These are phyloP conservation scores for Aphanocladium album DNA, from an alignment of 2,329 filamentous ascomycete species.

Conservation along the genomic window DNA sequence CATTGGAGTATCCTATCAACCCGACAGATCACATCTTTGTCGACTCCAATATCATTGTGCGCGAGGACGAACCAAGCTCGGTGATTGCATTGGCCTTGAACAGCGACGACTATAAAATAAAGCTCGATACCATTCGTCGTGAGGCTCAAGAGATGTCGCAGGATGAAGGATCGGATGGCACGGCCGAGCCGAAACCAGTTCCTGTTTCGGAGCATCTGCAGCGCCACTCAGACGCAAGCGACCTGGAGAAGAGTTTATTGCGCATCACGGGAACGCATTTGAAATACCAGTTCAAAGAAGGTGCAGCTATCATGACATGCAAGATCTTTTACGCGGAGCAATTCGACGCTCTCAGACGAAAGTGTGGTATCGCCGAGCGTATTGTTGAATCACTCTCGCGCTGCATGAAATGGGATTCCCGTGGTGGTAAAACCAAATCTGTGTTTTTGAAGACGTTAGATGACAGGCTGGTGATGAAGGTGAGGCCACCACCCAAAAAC, in stretches of 20 bases:
- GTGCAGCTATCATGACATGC: slow-evolving; percentile 90
- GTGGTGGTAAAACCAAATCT: slow-evolving; percentile 95
- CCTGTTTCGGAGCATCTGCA: slow-evolving; percentile 33
- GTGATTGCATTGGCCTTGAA: slow-evolving; percentile 89
- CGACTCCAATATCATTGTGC: slow-evolving; percentile 93
- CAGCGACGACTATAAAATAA: slow-evolving; percentile 79
- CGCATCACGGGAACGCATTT: slow-evolving; percentile 85
- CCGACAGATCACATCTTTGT: slow-evolving; percentile 91
- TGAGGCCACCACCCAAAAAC: slow-evolving; percentile 18
- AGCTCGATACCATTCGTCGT: slow-evolving; percentile 63
- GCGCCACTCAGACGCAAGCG: slow-evolving; percentile 54
- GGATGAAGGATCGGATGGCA: slow-evolving; percentile 26
- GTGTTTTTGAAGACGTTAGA: slow-evolving; percentile 96
- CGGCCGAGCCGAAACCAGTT: slow-evolving; percentile 25
- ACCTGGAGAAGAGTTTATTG: slow-evolving; percentile 79
- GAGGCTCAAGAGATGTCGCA: slow-evolving; percentile 41
- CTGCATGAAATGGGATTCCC: slow-evolving; percentile 96
- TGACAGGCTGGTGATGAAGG: slow-evolving; percentile 86
- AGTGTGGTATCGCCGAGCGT: slow-evolving; percentile 87
- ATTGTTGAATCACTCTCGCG: slow-evolving; percentile 93
- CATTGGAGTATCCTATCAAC: slow-evolving; percentile 85
- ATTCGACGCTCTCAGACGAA: slow-evolving; percentile 88
- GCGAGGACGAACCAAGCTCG: slow-evolving; percentile 95
- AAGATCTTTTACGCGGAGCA: slow-evolving; percentile 99
- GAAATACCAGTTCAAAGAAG: slow-evolving; percentile 92